phyloP scores from a whole-genome alignment of 768 basidiomycete genomes.

The Mycena galopus region DNA sequence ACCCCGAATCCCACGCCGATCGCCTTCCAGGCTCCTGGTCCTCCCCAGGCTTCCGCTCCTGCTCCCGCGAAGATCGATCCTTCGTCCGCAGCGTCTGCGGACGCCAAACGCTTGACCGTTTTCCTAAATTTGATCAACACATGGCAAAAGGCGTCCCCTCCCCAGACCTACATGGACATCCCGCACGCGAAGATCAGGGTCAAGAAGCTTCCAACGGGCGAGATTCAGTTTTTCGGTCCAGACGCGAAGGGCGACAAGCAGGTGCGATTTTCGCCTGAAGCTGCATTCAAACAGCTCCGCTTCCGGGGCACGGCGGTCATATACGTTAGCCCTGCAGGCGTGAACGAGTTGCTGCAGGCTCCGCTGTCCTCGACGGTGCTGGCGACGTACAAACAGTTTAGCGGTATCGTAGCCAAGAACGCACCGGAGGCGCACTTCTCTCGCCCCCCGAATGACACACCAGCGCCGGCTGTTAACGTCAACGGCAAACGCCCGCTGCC shows the following conservation, averaged over 20 bases:
- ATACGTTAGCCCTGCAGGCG: conserved; percentile 1
- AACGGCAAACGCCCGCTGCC: not conserved
- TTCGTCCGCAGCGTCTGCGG: not conserved
- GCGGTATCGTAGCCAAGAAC: not conserved
- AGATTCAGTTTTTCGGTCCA: not conserved
- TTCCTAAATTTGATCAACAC: not conserved
- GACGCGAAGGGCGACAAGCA: not conserved
- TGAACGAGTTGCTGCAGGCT: not conserved
- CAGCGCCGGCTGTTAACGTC: not conserved
- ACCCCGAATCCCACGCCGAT: not conserved
- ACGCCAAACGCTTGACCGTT: not conserved
- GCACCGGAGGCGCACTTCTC: conserved; percentile 23
- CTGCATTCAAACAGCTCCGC: not conserved
- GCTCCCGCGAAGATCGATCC: not conserved
- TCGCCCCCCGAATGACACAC: not conserved
- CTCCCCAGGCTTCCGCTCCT: not conserved
- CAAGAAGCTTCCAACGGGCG: not conserved
- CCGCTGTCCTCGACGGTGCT: not conserved
- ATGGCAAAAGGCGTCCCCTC: conserved; percentile 17
- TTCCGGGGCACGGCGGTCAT: not conserved
- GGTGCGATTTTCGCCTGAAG: not conserved
- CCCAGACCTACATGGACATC: conserved; percentile 3
- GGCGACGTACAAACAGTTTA: not conserved
- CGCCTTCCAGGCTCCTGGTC: too few relatives aligned
- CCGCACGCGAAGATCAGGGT: conserved; percentile 7